Percentiles rank a stretch among this genome's conserved stretches.
These are phyloP conservation scores for Fusarium musae DNA, from an alignment of 2,329 filamentous ascomycete genomes.

Conservation along the genomic window DNA sequence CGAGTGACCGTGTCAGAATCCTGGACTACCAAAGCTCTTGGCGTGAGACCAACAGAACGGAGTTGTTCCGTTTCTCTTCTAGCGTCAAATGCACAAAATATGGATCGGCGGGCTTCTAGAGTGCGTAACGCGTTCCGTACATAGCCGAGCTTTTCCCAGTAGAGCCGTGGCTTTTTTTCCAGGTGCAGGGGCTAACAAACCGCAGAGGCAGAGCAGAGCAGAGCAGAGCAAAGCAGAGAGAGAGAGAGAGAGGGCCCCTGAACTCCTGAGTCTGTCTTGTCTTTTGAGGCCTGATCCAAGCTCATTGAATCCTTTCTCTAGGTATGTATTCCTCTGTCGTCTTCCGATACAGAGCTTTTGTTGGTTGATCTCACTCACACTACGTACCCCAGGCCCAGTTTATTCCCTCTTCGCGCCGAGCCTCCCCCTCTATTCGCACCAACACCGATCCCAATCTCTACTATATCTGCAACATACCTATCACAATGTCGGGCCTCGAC, in stretches of 20 bases:
- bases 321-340: not conserved
- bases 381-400: constrained; percentile 29
- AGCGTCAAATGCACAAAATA: constrained; percentile 31
- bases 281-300: constrained; percentile 20
- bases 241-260: constrained; percentile 7
- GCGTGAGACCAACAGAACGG: constrained; percentile 18
- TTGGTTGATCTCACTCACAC: not conserved
- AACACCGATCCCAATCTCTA: constrained; percentile 10
- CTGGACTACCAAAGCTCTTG: not conserved
- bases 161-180: not conserved
- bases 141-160: constrained; percentile 36
- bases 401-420: constrained; percentile 7
- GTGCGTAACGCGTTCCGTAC: constrained; percentile 10
- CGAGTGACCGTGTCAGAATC: not conserved
- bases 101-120: constrained; percentile 32
- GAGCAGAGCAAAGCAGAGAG: no score
- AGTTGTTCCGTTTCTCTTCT: constrained; percentile 29
- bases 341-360: constrained; percentile 2
- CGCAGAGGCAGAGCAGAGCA: not conserved
- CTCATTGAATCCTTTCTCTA: constrained; percentile 19
- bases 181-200: not conserved
- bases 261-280: constrained; percentile 19
- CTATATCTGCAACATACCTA: not conserved
- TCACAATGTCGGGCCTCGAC: constrained; percentile 64
- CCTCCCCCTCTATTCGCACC: constrained; percentile 3